Conservation (phyloP, 148 eudicot species). For the Rhododendron ferrugineum region DNA sequence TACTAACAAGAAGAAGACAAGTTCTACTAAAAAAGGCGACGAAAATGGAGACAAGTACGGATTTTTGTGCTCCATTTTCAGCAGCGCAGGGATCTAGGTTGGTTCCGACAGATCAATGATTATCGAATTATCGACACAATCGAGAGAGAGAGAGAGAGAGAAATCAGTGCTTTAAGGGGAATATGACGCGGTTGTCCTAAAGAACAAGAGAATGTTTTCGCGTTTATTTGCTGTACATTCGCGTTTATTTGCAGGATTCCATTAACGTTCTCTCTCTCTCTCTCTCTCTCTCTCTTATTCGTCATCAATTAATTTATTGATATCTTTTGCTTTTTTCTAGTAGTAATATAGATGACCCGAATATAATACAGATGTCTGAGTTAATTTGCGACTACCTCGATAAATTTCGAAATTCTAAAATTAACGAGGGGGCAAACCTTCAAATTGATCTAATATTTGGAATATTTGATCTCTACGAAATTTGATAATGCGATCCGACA, state of each 20-base stretch:
- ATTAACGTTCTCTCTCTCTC: neutral
- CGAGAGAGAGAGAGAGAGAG: neutral
- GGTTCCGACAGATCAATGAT: neutral
- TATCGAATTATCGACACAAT: neutral
- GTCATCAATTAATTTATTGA: no score
- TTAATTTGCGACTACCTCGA: fast-evolving
- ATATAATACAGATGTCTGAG: no score
- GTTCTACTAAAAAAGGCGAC: neutral
- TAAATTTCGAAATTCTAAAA: no score
- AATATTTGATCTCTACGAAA: no score
- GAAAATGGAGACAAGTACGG: neutral
- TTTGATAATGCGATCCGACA: no score
- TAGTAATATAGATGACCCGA: no score
- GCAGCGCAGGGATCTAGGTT: neutral
- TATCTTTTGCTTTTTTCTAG: no score
- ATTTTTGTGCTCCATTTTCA: slow-evolving; percentile 1
- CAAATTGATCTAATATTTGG: no score
- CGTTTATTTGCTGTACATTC: slow-evolving; percentile 1
- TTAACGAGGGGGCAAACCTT: no score
- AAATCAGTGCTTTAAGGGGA: neutral
- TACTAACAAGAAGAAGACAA: neutral
- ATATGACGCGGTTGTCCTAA: neutral
- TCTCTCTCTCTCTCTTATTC: neutral
- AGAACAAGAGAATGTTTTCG: neutral
- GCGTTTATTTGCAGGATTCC: neutral